phyloP scores from a whole-genome alignment of 2,329 filamentous ascomycete species.

The Penicillium psychrosexuale region DNA sequence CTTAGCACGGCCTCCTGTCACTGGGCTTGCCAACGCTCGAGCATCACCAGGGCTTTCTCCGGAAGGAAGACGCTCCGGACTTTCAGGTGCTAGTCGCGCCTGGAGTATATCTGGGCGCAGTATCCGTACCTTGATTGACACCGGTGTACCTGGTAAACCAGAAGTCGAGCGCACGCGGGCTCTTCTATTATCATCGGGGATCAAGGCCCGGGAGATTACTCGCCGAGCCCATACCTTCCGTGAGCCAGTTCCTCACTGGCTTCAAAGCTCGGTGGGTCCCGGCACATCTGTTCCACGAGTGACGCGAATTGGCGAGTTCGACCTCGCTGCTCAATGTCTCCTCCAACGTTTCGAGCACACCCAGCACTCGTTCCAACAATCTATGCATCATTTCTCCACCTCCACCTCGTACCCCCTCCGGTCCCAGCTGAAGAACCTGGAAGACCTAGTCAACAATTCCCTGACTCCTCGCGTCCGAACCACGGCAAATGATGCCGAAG shows the following conservation, averaged over 20 bases:
- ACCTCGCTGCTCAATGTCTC: constrained; percentile 53
- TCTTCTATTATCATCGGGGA: constrained; percentile 76
- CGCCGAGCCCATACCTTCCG: constrained; percentile 57
- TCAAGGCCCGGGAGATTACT: constrained; percentile 80
- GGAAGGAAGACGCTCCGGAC: constrained; percentile 32
- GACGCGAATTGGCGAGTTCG: constrained; percentile 50
- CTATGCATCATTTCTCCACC: constrained; percentile 48
- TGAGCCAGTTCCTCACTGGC: constrained; percentile 36
- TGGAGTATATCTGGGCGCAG: constrained; percentile 59
- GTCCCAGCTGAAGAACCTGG: constrained; percentile 43
- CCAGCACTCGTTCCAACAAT: constrained; percentile 43
- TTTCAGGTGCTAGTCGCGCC: constrained; percentile 46
- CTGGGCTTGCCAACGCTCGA: constrained; percentile 44
- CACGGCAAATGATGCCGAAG: constrained; percentile 75
- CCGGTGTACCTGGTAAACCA: constrained; percentile 54
- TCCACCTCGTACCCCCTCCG: constrained; percentile 46
- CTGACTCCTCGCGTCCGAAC: constrained; percentile 61
- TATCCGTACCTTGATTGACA: constrained; percentile 36
- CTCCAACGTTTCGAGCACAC: constrained; percentile 48
- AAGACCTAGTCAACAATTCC: constrained; percentile 47
- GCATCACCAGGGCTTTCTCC: constrained; percentile 26
- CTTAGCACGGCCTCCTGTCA: constrained; percentile 42
- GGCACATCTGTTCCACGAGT: constrained; percentile 41
- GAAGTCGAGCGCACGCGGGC: constrained; percentile 78
- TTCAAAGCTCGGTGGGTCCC: constrained; percentile 29